Conservation (phyloP, 345 rosid genomes). For the Cardiospermum halicacabum region DNA sequence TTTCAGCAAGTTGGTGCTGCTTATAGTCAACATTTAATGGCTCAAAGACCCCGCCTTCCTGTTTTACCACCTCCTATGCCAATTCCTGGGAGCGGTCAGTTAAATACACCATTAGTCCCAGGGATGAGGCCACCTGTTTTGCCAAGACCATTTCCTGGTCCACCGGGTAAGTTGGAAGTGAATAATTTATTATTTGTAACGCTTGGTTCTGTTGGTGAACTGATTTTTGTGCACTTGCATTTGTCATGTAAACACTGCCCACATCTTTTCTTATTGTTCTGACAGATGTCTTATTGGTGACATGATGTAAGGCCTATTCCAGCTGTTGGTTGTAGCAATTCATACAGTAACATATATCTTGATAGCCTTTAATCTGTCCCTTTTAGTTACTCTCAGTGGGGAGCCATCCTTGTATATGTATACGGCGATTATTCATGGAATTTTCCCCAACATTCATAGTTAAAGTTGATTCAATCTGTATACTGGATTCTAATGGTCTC, state of each 20-base stretch:
- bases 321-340: constrained; percentile 7
- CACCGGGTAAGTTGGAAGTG: constrained; percentile 34
- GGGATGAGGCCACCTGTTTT: constrained; percentile 87
- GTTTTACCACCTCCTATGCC: constrained; percentile 75
- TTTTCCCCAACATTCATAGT: not conserved
- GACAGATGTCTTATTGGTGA: constrained; percentile 15
- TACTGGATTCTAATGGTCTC: not conserved
- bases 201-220: not conserved
- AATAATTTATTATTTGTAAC: not conserved
- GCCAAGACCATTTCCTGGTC: constrained; percentile 69
- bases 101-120: constrained; percentile 41
- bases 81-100: constrained; percentile 28
- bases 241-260: constrained; percentile 6
- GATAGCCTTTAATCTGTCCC: not conserved
- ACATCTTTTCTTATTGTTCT: constrained; percentile 11
- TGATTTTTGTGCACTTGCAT: not conserved
- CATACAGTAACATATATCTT: not conserved
- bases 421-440: no score
- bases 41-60: constrained; percentile 76
- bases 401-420: not conserved
- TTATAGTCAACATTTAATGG: constrained; percentile 78
- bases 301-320: constrained; percentile 10
- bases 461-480: not conserved
- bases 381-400: not conserved
- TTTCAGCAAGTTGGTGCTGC: constrained; percentile 88